Conservation (phyloP, 108 stramenopile species). For the Pseudonitzschia multiseries region DNA sequence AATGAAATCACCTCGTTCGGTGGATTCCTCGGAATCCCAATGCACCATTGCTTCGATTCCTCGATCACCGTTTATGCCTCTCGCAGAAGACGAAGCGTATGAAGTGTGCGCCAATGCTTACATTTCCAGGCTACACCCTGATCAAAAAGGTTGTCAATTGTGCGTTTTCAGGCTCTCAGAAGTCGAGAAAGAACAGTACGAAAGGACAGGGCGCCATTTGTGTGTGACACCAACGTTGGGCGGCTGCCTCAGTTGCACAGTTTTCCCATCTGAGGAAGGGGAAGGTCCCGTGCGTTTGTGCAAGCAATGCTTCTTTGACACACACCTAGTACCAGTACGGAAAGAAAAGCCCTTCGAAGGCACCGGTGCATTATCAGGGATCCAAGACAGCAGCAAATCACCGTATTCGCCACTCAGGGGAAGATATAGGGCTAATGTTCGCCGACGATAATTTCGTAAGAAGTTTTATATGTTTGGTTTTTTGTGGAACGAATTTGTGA, state of each 20-base stretch:
- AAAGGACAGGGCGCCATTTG: constrained; percentile 34
- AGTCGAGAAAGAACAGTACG: constrained; percentile 22
- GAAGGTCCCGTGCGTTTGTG: constrained; percentile 39
- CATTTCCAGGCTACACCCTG: constrained; percentile 16
- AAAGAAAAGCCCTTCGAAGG: constrained; percentile 26
- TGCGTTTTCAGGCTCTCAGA: constrained; percentile 33
- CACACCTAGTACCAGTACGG: constrained; percentile 5
- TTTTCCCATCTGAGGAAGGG: constrained; percentile 33
- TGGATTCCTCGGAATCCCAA: constrained; percentile 22
- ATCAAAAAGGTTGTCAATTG: constrained; percentile 24
- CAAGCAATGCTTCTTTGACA: constrained; percentile 38
- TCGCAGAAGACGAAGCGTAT: background rate
- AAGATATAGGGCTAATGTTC: background rate
- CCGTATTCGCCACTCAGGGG: background rate
- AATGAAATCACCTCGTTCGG: constrained; percentile 6
- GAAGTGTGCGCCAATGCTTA: constrained; percentile 23
- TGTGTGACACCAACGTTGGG: constrained; percentile 21
- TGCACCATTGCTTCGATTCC: constrained; percentile 17
- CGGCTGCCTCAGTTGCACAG: constrained; percentile 28
- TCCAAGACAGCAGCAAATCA: background rate
- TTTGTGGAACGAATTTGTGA: background rate
- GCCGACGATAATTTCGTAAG: background rate
- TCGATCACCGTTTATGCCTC: constrained; percentile 12
- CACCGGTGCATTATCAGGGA: constrained; percentile 20
- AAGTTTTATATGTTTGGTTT: background rate